phyloP scores from a whole-genome alignment of 2,329 filamentous ascomycete species.

The Calonectria leucothoes region DNA sequence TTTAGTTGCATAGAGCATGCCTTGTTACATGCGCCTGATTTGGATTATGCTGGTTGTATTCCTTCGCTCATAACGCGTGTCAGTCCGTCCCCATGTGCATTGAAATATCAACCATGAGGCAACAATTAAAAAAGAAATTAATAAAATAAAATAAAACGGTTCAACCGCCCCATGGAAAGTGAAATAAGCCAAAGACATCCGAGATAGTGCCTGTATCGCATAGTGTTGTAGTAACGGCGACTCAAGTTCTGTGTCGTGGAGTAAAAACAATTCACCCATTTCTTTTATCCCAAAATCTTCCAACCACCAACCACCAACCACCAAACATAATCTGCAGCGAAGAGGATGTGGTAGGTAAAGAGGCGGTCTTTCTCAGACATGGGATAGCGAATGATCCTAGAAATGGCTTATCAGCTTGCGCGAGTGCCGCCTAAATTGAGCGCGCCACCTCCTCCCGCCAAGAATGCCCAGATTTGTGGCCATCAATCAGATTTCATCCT shows the following conservation, averaged over 20 bases:
- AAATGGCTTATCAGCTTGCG: background rate
- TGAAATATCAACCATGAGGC: background rate
- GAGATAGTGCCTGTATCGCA: background rate
- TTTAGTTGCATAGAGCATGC: background rate
- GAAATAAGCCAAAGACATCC: background rate
- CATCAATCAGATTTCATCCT: background rate
- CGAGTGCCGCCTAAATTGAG: background rate
- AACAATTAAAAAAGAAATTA: background rate
- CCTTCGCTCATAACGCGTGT: background rate
- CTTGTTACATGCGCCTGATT: background rate
- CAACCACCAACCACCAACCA: too few relatives aligned
- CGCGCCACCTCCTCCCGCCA: slow-evolving; percentile 3
- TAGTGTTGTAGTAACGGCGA: background rate
- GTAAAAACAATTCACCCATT: too few relatives aligned
- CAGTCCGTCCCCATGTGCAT: too few relatives aligned
- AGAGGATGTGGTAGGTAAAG: too few relatives aligned
- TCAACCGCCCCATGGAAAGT: background rate
- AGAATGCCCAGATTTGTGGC: background rate
- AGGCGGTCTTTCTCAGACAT: too few relatives aligned
- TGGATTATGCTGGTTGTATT: background rate
- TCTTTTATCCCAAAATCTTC: background rate
- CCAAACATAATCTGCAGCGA: background rate
- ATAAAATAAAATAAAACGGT: background rate
- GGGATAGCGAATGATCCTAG: background rate
- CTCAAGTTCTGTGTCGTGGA: background rate